Conservation (phyloP, 306 rosid genomes). For the Calophaca sinica region DNA sequence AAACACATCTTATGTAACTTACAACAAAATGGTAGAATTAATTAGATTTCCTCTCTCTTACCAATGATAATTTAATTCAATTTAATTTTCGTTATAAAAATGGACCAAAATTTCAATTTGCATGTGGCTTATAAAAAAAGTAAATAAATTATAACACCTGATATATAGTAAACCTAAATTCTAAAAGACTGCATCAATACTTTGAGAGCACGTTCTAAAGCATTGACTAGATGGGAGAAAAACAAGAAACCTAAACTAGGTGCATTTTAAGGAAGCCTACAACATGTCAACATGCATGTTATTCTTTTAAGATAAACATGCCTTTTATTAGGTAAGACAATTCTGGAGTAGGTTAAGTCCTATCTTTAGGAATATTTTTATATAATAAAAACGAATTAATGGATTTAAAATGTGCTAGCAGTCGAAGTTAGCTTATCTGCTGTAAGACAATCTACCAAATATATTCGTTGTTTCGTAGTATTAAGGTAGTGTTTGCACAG, state of each 20-base stretch:
- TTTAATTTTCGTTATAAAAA: no score
- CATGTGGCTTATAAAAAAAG: no score
- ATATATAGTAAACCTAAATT: neutral
- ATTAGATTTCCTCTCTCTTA: no score
- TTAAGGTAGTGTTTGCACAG: conserved; percentile 28
- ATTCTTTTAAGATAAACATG: conserved; percentile 41
- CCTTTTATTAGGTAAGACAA: conserved; percentile 24
- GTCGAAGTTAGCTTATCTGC: conserved; percentile 52
- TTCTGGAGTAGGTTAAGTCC: conserved; percentile 2
- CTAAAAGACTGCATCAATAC: neutral
- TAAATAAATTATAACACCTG: neutral
- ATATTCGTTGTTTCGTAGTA: conserved; percentile 26
- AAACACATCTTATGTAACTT: no score
- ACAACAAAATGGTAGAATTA: no score
- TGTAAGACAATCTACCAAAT: conserved; percentile 13
- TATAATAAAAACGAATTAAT: conserved; percentile 26
- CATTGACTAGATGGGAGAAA: conserved; percentile 9
- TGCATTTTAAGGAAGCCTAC: conserved; percentile 33
- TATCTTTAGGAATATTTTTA: conserved; percentile 17
- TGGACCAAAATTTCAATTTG: no score
- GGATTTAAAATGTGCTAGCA: conserved; percentile 14
- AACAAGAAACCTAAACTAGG: conserved; percentile 28
- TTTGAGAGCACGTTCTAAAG: conserved; percentile 19
- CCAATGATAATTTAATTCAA: no score
- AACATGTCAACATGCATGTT: conserved; percentile 27